Conservation (phyloP, 2,329 filamentous ascomycete genomes). For the Alternaria tenuissima region DNA sequence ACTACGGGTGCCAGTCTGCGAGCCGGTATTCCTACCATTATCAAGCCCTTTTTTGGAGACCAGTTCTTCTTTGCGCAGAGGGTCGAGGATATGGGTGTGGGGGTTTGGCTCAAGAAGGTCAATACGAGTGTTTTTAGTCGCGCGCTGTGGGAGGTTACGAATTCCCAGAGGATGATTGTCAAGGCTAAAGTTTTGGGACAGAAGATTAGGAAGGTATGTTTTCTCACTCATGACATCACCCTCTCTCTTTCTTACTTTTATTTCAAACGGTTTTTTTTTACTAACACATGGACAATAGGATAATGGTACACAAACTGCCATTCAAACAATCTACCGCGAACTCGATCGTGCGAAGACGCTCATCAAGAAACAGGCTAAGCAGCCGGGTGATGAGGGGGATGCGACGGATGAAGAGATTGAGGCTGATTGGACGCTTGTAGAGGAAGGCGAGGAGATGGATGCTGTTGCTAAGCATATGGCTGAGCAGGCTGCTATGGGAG, state of each 20-base stretch:
- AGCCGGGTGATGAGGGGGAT: slow-evolving; percentile 39
- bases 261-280: too few species aligned
- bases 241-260: too few species aligned
- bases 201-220: slow-evolving; percentile 80
- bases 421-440: slow-evolving; percentile 92
- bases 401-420: slow-evolving; percentile 70
- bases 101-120: slow-evolving; percentile 86
- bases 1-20: slow-evolving; percentile 93
- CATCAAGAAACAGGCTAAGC: slow-evolving; percentile 67
- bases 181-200: slow-evolving; percentile 85
- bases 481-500: slow-evolving; percentile 20
- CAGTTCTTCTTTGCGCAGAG: slow-evolving; percentile 94
- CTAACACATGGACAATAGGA: slow-evolving; percentile 64
- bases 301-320: slow-evolving; percentile 86
- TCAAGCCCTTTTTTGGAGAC: slow-evolving; percentile 97
- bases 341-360: slow-evolving; percentile 90
- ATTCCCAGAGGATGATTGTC: slow-evolving; percentile 88
- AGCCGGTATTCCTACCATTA: slow-evolving; percentile 90
- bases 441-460: slow-evolving; percentile 59
- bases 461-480: slow-evolving; percentile 27
- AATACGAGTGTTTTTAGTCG: slow-evolving; percentile 85
- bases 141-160: slow-evolving; percentile 89
- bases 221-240: too few species aligned
- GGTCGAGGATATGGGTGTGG: slow-evolving; percentile 92
- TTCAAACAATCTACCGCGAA: slow-evolving; percentile 92